Evolutionary conservation across 306 rosid genomes (phyloP), one percentile per base, ranked within the genome.

Genomic region (Leucaena leucocephala): DNA sequence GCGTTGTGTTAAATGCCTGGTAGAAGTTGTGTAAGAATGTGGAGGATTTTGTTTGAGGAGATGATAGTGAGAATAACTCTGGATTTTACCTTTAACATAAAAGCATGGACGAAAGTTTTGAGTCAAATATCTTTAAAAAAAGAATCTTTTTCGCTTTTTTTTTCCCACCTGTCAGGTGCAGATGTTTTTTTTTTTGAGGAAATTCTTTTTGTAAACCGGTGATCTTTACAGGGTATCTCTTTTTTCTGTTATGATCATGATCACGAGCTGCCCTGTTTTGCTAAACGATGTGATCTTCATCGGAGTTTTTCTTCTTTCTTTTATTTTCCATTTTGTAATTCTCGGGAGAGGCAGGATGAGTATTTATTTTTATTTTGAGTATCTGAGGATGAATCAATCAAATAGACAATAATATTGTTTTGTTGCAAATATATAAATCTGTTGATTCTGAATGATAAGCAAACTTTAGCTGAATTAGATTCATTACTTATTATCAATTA

Each of bases 1-100:
- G 13, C 11, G 13, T 55, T 19, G 34, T 55, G 27, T 54, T 2
- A 10, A 54, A 54, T n/a, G n/a, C 27, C 22, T 54, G 59, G 21
- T n/a, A 54, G n/a, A n/a, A 19, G 21, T 54, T 54, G 62, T 21
- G 27, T 17, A 11, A 34, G 13, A 63, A 71, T 54, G 78, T 36
- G 48, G 64, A 2, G 39, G 82, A 65, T 80, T 76, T 80, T 11
- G 50, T 72, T 55, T 64, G 43, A 63, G 65, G 38, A 75, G 4
- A 33, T 79, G 62, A 15, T 45, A 13, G 27, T 46, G 58, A 59
- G 71, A n/a, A 66, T 39, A 67, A 10, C 16, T 42, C 72, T 2
- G 3, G 33, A 9, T 40, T 39, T 64, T 15, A 64, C 27, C 8
- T 64, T 38, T 64, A 0, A 7, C 13, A 36, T 8, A n/a, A n/a